Evolutionary conservation across 345 rosid genomes (phyloP).

Genomic region (Bruguiera gymnorhiza): DNA sequence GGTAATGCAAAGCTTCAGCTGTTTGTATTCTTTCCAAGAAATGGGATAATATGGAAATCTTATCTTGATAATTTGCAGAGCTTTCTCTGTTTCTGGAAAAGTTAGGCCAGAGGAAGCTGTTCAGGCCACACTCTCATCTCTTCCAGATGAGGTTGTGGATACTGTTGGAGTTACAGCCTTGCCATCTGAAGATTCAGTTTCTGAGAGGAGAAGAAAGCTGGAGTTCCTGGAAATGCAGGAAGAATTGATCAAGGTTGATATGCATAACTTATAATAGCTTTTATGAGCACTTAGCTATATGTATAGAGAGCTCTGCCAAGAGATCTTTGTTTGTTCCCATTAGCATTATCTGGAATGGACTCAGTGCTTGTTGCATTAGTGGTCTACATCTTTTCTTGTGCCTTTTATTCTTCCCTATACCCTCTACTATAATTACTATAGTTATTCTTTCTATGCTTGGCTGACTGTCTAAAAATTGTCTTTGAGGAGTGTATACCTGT

Average conservation of each 20-base stretch:
- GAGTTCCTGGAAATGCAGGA: conserved; percentile 97
- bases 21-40: conserved; percentile 12
- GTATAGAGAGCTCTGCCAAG: neutral
- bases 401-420: neutral
- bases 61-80: conserved; percentile 41
- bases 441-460: neutral
- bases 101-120: conserved; percentile 98
- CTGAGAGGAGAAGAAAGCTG: conserved; percentile 92
- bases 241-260: conserved; percentile 79
- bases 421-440: neutral
- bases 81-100: conserved; percentile 84
- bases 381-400: neutral
- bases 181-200: conserved; percentile 83
- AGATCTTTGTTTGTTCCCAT: neutral
- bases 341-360: neutral
- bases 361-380: neutral
- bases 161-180: conserved; percentile 85
- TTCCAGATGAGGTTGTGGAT: conserved; percentile 96
- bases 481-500: neutral
- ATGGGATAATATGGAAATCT: conserved; percentile 5
- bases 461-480: neutral
- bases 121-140: conserved; percentile 91
- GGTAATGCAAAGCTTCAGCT: conserved; percentile 41
- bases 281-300: neutral
- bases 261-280: neutral